Conservation (phyloP, 305 asterid species). For the Fraxinus floribunda region DNA sequence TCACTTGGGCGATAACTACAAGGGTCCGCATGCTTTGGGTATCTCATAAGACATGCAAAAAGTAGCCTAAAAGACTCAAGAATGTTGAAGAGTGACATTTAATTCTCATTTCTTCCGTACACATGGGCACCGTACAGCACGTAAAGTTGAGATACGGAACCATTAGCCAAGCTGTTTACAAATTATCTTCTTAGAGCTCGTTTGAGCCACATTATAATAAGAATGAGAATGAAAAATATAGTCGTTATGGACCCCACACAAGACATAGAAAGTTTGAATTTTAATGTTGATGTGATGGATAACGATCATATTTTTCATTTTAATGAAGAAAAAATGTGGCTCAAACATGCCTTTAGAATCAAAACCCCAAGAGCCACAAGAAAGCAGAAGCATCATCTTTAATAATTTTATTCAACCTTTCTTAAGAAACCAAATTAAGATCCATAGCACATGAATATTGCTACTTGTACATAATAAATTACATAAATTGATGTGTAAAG, state of each 20-base stretch:
- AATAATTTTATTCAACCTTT: not conserved
- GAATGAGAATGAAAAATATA: no score
- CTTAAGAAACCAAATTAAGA: not conserved
- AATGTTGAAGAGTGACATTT: not conserved
- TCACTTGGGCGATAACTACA: not conserved
- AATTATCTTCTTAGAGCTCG: not conserved
- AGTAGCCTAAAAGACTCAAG: not conserved
- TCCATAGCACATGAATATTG: no score
- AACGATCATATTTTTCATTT: no score
- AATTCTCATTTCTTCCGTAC: not conserved
- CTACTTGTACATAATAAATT: no score
- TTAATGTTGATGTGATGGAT: no score
- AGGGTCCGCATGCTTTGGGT: not conserved
- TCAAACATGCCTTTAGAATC: no score
- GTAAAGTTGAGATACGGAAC: not conserved
- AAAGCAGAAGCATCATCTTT: not conserved
- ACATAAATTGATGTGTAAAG: no score
- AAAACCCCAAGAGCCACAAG: not conserved
- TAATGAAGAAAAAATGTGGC: no score
- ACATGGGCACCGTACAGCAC: not conserved
- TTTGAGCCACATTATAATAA: no score
- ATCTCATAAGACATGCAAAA: not conserved
- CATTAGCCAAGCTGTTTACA: not conserved
- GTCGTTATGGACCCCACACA: no score
- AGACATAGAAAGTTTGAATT: no score